Evolutionary conservation across 148 eudicot species (phyloP).

Genomic region (Agrostemma githago): DNA sequence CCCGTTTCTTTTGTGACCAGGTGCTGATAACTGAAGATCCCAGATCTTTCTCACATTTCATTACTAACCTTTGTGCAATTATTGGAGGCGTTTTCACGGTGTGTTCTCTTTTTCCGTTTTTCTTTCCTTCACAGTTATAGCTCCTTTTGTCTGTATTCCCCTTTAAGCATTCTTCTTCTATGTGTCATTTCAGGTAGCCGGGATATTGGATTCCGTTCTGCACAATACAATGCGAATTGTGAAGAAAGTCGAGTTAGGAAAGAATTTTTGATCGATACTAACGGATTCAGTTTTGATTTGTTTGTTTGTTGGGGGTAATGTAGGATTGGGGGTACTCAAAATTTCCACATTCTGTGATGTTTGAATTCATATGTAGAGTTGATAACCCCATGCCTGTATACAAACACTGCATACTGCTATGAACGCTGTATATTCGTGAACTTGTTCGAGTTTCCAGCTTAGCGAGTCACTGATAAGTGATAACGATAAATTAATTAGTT

Average conservation of each 20-base stretch:
- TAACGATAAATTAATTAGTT: too few relatives aligned
- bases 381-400: background rate
- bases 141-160: background rate
- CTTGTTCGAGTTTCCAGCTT: background rate
- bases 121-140: background rate
- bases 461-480: background rate
- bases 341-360: slow-evolving; percentile 6
- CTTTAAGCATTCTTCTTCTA: background rate
- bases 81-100: slow-evolving; percentile 99
- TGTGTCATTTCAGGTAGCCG: slow-evolving; percentile 76
- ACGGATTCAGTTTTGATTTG: background rate
- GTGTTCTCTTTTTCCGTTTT: slow-evolving; percentile 14
- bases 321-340: slow-evolving; percentile 7
- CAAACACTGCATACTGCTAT: background rate
- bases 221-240: slow-evolving; percentile 68
- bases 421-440: background rate
- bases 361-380: slow-evolving; percentile 15
- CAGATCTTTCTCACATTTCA: slow-evolving; percentile 82
- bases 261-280: slow-evolving; percentile 57
- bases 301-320: background rate
- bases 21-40: slow-evolving; percentile 63
- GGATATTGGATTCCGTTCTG: slow-evolving; percentile 81
- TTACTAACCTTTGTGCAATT: slow-evolving; percentile 89
- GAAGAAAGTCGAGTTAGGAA: slow-evolving; percentile 89
- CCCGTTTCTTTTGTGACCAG: slow-evolving; percentile 35